These are phyloP conservation scores for Pseudogymnoascus sp. DNA, from an alignment of 2,329 filamentous ascomycete species.

Conservation along the genomic window DNA sequence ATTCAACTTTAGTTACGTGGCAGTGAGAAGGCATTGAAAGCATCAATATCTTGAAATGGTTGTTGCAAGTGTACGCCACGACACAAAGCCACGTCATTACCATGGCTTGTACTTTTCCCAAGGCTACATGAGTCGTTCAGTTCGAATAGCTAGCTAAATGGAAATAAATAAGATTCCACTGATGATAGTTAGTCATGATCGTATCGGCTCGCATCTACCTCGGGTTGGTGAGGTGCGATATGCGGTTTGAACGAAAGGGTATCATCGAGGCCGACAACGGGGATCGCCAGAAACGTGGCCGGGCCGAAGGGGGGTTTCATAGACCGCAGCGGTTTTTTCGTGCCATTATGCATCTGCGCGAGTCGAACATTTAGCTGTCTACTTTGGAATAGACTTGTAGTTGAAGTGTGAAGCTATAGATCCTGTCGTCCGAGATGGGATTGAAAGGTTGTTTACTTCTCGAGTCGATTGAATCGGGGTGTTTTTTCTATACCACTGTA, in stretches of 20 bases:
- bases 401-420: no score
- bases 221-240: background rate
- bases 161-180: background rate
- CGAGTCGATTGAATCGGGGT: background rate
- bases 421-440: no score
- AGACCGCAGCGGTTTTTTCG: background rate
- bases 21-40: background rate
- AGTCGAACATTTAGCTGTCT: background rate
- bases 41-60: background rate
- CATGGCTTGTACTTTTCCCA: background rate
- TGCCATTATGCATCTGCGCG: background rate
- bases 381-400: background rate
- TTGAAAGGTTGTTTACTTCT: background rate
- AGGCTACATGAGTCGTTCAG: background rate
- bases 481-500: background rate
- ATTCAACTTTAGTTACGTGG: background rate
- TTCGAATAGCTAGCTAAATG: background rate
- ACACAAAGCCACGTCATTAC: background rate
- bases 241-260: background rate
- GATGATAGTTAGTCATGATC: background rate
- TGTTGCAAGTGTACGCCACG: background rate
- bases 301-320: background rate
- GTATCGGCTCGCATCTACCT: conserved; percentile 1
- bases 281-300: background rate
- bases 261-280: background rate